A percentile compares a stretch with the other conserved stretches of the same genome.
phyloP scores from a whole-genome alignment of 2,329 filamentous ascomycete species.

The Verticillium dahliae region DNA sequence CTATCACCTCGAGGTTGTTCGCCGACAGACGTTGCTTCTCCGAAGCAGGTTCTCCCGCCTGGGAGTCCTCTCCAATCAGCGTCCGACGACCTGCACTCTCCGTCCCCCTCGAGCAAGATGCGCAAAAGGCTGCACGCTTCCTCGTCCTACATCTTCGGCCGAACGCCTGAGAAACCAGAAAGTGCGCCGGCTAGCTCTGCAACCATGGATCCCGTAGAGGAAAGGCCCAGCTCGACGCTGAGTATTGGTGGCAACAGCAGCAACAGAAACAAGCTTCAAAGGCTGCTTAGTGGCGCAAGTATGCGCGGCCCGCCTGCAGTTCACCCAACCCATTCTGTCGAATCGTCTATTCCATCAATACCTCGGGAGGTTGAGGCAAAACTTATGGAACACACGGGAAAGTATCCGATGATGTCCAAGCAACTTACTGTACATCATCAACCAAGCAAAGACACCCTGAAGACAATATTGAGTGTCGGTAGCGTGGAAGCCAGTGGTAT shows the following conservation, averaged over 20 bases:
- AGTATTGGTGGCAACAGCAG: slow-evolving; percentile 24
- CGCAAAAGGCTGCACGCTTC: background rate
- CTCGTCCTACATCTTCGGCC: background rate
- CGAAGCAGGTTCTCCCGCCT: background rate
- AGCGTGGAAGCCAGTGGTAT: slow-evolving; percentile 26
- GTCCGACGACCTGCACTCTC: background rate
- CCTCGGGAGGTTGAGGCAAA: slow-evolving; percentile 27
- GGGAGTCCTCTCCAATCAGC: background rate
- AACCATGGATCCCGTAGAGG: slow-evolving; percentile 20
- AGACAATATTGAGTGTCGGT: slow-evolving; percentile 43
- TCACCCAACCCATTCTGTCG: slow-evolving; percentile 23
- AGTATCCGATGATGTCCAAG: slow-evolving; percentile 27
- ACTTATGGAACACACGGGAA: slow-evolving; percentile 24
- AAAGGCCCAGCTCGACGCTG: slow-evolving; percentile 20
- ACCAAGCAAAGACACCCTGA: slow-evolving; percentile 39
- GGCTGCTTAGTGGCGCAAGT: slow-evolving; percentile 27
- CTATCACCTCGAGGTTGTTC: background rate
- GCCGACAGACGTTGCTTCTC: background rate
- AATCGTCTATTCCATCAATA: slow-evolving; percentile 26
- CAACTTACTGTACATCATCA: slow-evolving; percentile 29
- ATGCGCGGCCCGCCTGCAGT: slow-evolving; percentile 19
- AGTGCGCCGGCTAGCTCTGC: slow-evolving; percentile 14
- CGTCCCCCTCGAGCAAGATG: background rate
- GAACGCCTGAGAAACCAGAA: background rate
- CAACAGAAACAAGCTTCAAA: slow-evolving; percentile 30